Evolutionary conservation across 129 eudicot genomes (phyloP), one percentile per base, ranked within the genome.

Genomic region (Helianthus tuberosus): DNA sequence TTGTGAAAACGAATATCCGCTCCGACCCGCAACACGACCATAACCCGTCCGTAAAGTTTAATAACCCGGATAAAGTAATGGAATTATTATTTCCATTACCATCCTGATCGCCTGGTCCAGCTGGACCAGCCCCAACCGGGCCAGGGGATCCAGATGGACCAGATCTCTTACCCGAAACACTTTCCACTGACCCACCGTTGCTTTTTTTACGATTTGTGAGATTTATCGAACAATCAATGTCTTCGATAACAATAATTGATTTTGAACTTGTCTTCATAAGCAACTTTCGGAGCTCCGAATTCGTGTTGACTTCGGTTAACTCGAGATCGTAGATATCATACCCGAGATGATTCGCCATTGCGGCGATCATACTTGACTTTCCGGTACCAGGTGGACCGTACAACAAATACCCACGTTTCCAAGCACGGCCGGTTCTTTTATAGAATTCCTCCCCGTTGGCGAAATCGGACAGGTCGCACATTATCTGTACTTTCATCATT

Each of bases 381-480:
- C 98, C 98, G 4, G 98, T 94, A 15, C 98, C 98, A 0, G 98
- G 98, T 0, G 97, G 98, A 5, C 98, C 98, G 52, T 88, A 88
- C 17, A 94, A 51, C 5, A 94, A 72, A 52, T 94, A 94, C 0
- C 98, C 98, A 5, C 98, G 83, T 27, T 94, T 94, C 98, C 98
- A 94, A 0, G 98, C 97, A 74, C 98, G 83, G 1, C 98, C 98
- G 1, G 98, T 94, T n/a, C 87, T 83, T 73, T 85, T 89, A n/a
- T 94, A 94, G 54, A 94, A 94, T 11, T 79, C 74, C 14, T 94
- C 88, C 0, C 98, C 98, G n/a, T 72, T 84, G 1, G 97, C 97
- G 52, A 94, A 94, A 60, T 94, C 98, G 11, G 62, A 55, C 3
- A 94, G 86, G 78, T 90, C 98, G 1, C 85, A 84, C 93, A 82